Evolutionary conservation across 2,329 filamentous ascomycete species (phyloP).

Genomic region (Calonectria multiphialidica): DNA sequence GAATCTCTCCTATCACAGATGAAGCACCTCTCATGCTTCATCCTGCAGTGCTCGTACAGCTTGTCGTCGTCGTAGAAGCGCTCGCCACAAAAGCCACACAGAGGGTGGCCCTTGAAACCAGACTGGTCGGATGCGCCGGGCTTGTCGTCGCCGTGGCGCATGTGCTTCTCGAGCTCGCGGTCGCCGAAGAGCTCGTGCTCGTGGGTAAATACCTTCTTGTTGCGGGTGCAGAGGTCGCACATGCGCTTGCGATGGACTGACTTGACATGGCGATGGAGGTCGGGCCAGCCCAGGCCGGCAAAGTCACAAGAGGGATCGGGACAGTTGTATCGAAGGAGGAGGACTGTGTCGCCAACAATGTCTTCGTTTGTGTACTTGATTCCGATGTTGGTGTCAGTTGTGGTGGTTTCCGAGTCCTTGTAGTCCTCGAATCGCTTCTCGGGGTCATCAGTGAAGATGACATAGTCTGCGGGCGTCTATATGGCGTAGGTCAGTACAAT

Average conservation of each 20-base stretch:
- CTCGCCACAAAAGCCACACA: constrained; percentile 92
- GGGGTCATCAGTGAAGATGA: constrained; percentile 91
- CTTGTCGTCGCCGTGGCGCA: constrained; percentile 90
- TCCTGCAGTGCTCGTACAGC: constrained; percentile 91
- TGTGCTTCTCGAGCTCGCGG: constrained; percentile 85
- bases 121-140: constrained; percentile 92
- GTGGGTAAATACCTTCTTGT: constrained; percentile 99
- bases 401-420: constrained; percentile 76
- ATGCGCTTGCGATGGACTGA: constrained; percentile 86
- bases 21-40: constrained; percentile 95
- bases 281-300: constrained; percentile 76
- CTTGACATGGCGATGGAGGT: constrained; percentile 81
- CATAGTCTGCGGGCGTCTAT: constrained; percentile 78
- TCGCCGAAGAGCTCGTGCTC: constrained; percentile 93
- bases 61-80: constrained; percentile 98
- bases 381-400: constrained; percentile 85
- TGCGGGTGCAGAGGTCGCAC: constrained; percentile 89
- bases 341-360: constrained; percentile 90
- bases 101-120: constrained; percentile 94
- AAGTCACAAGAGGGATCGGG: constrained; percentile 85
- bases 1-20: constrained; percentile 83
- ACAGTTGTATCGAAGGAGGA: constrained; percentile 94
- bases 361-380: constrained; percentile 91
- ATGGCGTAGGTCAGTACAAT: constrained; percentile 34
- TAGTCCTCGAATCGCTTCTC: constrained; percentile 91